A percentile compares a stretch with the other conserved stretches of the same genome.
Evolutionary conservation across 2,329 filamentous ascomycete species (phyloP).

Genomic region (Domatiomyces globalis): DNA sequence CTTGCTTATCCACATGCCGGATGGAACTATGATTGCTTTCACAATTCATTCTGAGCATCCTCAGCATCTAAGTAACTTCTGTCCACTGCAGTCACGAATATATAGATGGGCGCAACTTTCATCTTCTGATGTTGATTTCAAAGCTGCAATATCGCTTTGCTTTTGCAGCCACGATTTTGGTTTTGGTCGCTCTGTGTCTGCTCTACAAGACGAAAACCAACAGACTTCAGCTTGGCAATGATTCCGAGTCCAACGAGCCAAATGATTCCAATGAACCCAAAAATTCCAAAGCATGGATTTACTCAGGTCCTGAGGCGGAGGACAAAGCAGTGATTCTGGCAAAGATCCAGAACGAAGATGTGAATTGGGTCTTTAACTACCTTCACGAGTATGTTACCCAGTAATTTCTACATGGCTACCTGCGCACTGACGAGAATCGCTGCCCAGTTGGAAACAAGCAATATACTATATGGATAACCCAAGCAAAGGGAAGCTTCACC

Average conservation of each 20-base stretch:
- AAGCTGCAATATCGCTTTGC: neutral
- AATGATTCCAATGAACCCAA: neutral
- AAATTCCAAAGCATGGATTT: conserved; percentile 1
- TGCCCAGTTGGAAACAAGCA: conserved; percentile 27
- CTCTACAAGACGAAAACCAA: neutral
- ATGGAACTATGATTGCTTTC: too few relatives aligned
- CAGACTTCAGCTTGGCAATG: too few relatives aligned
- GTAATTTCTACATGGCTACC: conserved; percentile 7
- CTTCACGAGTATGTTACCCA: conserved; percentile 29
- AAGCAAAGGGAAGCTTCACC: neutral
- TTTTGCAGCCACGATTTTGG: neutral
- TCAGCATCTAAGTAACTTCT: too few relatives aligned
- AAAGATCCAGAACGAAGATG: conserved; percentile 29
- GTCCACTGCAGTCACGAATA: too few relatives aligned
- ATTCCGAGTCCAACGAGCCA: neutral
- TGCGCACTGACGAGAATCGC: conserved; percentile 12
- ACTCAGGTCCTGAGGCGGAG: conserved; percentile 3
- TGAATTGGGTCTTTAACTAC: conserved; percentile 30
- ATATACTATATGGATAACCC: conserved; percentile 24
- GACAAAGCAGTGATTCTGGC: conserved; percentile 34
- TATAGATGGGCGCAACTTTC: neutral
- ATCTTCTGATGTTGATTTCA: neutral
- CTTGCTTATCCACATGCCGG: too few relatives aligned
- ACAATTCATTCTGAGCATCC: too few relatives aligned
- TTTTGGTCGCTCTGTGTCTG: neutral